Conservation (phyloP, 2,329 filamentous ascomycete species). For the Xylariaceae sp. region DNA sequence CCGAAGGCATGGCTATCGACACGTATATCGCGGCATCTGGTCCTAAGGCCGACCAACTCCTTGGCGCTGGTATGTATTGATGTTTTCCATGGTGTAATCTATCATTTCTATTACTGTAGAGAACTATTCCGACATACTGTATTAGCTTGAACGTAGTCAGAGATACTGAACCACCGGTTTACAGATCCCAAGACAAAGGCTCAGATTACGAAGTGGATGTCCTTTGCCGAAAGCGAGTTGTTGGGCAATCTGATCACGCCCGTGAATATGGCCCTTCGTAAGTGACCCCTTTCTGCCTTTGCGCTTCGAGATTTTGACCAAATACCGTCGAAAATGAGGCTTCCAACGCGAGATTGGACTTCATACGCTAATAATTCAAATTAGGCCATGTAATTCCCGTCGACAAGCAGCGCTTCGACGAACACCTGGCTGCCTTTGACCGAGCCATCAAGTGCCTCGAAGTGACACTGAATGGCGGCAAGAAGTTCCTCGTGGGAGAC, state of each 20-base stretch:
- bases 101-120: not conserved
- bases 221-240: constrained; percentile 36
- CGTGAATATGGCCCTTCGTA: constrained; percentile 10
- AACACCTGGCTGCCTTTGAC: constrained; percentile 19
- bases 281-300: not conserved
- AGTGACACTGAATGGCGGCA: constrained; percentile 29
- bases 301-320: too few species aligned
- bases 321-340: too few species aligned
- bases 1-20: constrained; percentile 45
- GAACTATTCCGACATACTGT: not conserved
- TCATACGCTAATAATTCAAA: constrained; percentile 6
- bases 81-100: too few species aligned
- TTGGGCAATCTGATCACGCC: constrained; percentile 2
- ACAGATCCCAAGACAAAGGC: constrained; percentile 38
- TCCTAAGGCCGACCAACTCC: constrained; percentile 39
- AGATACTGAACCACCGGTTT: not conserved
- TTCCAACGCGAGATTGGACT: not conserved
- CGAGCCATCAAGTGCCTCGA: constrained; percentile 32
- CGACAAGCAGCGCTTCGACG: constrained; percentile 27
- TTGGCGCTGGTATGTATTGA: constrained; percentile 31
- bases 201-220: constrained; percentile 42
- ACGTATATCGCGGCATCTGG: constrained; percentile 43
- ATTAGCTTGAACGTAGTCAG: too few species aligned
- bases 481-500: constrained; percentile 37
- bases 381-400: constrained; percentile 20